Base-by-base conservation (phyloP, 257 asterid genomes). In the Sherardia arvensis region DNA sequence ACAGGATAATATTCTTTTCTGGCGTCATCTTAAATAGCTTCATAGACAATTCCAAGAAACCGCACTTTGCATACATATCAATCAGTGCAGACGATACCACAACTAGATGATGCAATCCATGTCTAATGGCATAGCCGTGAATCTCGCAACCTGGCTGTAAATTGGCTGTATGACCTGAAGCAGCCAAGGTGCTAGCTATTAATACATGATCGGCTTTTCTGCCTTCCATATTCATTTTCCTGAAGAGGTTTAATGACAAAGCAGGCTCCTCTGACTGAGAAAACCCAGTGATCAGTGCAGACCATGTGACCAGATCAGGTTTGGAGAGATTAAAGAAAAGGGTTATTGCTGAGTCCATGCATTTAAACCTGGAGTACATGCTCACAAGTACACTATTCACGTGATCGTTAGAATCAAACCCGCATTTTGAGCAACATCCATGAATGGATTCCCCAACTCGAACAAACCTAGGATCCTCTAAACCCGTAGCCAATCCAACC, bases 11-110 rank as follows among this genome's bases (percentile, higher is more conserved):
- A 43, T 81, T 92, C 70, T 78, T 79, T 22, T n/a, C 65, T 7
- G 80, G 79, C 94, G 78, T 85, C 62, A 38, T 61, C 15, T 73
- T 69, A 61, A 85, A 86, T 67, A 89, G 85, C 33, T n/a, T 76
- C 25, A 81, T 62, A 43, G 86, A 85, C 70, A 59, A 61, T 5
- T 77, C 85, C 83, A 92, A 72, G 81, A 85, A 87, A 29, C 99
- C 97, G 49, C 97, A 89, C 83, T 92, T 92, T 0, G 93, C 82
- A 53, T 89, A 89, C 97, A 85, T 92, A 82, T 89, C 95, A 58
- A 85, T 72, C 12, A 89, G 86, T 59, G 96, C 86, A 61, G 97
- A 87, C 29, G 95, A 79, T 26, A 92, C 96, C 49, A 67, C 63
- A 36, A 87, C 68, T 28, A 69, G 78, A 14, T 22, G 33, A 65